Evolutionary conservation across 2,329 filamentous ascomycete species (phyloP).

Genomic region (Paramyrothecium roridum): DNA sequence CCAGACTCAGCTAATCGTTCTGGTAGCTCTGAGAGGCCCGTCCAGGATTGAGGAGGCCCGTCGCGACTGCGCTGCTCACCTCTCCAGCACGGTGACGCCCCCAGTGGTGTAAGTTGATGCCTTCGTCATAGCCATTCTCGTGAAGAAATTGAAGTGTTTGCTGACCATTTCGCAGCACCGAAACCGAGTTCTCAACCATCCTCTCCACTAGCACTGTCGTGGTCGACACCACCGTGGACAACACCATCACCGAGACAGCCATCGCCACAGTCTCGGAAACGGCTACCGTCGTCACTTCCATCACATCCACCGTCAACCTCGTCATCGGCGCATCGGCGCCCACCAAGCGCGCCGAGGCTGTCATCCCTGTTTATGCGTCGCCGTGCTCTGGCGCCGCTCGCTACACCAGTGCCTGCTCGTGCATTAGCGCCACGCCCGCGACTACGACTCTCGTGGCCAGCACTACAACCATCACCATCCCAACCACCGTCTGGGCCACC

Average conservation of each 20-base stretch:
- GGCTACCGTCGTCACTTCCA: neutral
- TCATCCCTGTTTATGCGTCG: neutral
- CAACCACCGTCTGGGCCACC: neutral
- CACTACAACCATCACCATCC: neutral
- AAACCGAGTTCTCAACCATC: neutral
- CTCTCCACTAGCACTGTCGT: neutral
- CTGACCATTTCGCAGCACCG: neutral
- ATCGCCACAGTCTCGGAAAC: neutral
- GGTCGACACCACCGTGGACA: neutral
- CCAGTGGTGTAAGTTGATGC: neutral
- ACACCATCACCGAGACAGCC: neutral
- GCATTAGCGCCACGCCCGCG: neutral
- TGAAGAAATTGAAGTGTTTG: neutral
- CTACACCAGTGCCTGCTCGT: constrained; percentile 1
- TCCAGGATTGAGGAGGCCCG: neutral
- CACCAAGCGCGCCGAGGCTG: neutral
- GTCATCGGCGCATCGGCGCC: neutral
- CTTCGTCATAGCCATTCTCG: neutral
- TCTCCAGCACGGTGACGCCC: neutral
- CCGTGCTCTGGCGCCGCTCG: neutral
- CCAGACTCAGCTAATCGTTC: neutral
- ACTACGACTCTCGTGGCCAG: neutral
- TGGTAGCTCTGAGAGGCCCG: neutral
- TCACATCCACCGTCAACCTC: neutral
- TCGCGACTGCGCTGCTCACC: neutral